Base-by-base conservation (phyloP, 192 early-diverging fungal genomes). In the Spizellomyces punctatus region DNA sequence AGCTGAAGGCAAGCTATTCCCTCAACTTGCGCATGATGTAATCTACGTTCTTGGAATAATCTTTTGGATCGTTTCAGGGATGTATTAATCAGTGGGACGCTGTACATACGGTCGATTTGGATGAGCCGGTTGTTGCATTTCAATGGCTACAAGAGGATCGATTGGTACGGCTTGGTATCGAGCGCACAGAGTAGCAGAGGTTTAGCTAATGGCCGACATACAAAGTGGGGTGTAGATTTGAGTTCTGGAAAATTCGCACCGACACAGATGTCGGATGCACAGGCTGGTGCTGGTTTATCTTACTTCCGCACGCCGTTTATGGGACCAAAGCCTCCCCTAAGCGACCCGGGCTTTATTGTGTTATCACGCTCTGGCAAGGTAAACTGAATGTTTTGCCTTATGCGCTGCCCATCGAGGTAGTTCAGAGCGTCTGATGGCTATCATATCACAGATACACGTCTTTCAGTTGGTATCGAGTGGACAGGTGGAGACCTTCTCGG, bases 51-150 rank as follows among this genome's bases (percentile, higher is more conserved):
- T 56, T 22, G n/a, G 54, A n/a, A n/a, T 56, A 4, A 56, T 56
- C n/a, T n/a, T 6, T 56, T n/a, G 22, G 67, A 86, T 0, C 9
- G 17, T 17, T 66, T 41, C 36, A 43, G 50, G 2, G 54, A 56
- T 48, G 67, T 66, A 64, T 84, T 81, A 81, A 82, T 84, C n/a
- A 86, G 19, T 0, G 85, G 85, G 8, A 79, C 72, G 41, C 72
- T 54, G 36, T 79, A 7, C 54, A 56, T 22, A 22, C 22, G n/a
- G 6, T 56, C 22, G 7, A 56, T 56, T n/a, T 56, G n/a, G 7
- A 22, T 22, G 54, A 56, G 22, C 22, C 54, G 7, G 54, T 56
- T 22, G 54, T 22, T 56, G 54, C 54, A n/a, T 6, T 56, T 19
- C n/a, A n/a, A 7, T 56, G 54, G 69, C 42, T 87, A 87, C 60